Evolutionary conservation across 1,284 basidiomycete genomes (phyloP), one percentile per base, ranked within the genome.

Genomic region (Fomitiporia mediterranea): DNA sequence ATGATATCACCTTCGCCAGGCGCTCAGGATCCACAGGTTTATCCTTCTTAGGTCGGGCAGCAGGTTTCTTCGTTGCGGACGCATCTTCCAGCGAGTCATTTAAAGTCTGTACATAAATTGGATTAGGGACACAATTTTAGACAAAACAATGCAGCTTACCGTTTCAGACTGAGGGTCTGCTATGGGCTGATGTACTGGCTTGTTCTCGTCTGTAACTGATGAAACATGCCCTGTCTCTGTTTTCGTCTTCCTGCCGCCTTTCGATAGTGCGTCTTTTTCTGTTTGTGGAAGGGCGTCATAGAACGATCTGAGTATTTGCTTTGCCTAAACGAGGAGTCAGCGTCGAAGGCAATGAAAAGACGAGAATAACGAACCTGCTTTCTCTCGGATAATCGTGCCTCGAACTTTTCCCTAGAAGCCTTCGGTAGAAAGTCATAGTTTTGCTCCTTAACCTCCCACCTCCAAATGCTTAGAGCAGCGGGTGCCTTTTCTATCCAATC

Each of bases 381-480:
- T 55, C 91, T 79, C 62, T 94, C 90, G 25, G 75, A 72, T 11
- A 77, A 69, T 61, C 91, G 77, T n/a, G 69, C 69, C 32, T 83
- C 78, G 1, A 80, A 79, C 67, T 81, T 89, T 58, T 90, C 87
- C 56, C 75, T 74, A 6, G 77, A 76, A 63, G 79, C 81, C 65
- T 82, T 84, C 0, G 91, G 91, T 30, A 94, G 69, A 81, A 86
- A 86, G 47, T 80, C 73, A 50, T 72, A 68, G 60, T 77, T 72
- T 21, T 75, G 63, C 13, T 82, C 76, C 61, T 78, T 83, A 5
- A 88, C 83, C 66, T 95, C 92, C 92, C 92, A 94, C 59, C 92
- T 76, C 91, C 91, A 95, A n/a, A 90, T 72, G 62, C 82, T 85
- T 32, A 89, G 68, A 19, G 76, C 69, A 3, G 84, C 79, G 8